Base-by-base conservation (phyloP, 208 protist genomes). In the Acanthamoeba polyphaga region DNA sequence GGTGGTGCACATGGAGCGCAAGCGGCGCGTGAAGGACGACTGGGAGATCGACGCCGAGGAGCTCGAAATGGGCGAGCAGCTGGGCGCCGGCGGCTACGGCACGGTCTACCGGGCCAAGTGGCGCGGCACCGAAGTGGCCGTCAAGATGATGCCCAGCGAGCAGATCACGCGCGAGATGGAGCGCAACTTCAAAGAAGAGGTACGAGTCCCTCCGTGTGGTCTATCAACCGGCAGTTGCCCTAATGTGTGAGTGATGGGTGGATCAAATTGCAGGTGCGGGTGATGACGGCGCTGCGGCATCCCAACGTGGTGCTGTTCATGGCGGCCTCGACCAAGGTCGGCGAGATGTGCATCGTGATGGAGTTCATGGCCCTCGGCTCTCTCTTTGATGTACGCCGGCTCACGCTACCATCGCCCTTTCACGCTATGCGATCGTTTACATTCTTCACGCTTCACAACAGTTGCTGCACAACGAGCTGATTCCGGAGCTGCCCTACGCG, bases 131-230 rank as follows among this genome's bases (percentile, higher is more conserved):
- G 89, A 93, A 43, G 89, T 93, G 46, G 89, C 89, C 12, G 89
- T 96, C 46, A 96, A 96, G 87, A 78, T 66, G 6, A 74, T 96
- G 58, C 78, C 38, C 53, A 15, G 43, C 96, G 38, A 68, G 29
- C 22, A 46, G 76, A 17, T 49, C 95, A 66, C 80, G 34, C 58
- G 96, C 53, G 68, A 96, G 17, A 85, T 96, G 38, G 43, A 96
- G 88, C 55, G 64, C 53, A 80, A 97, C 46, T 96, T 96, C 62
- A 96, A 97, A 93, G 93, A 97, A 22, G 96, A 97, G 68, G 96
- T 97, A 27, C 55, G 58, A 19, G 58, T 90, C 12, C 12, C 92
- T 92, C n/a, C 58, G 34, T 34, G 34, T 22, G 53, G 62, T 70
- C 29, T 19, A 8, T 74, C 32, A 70, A 70, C 34, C 6, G 62